Evolutionary conservation across 1,139 yeast genomes (phyloP).

Genomic region (Kurtzmaniella quercitrusa): DNA sequence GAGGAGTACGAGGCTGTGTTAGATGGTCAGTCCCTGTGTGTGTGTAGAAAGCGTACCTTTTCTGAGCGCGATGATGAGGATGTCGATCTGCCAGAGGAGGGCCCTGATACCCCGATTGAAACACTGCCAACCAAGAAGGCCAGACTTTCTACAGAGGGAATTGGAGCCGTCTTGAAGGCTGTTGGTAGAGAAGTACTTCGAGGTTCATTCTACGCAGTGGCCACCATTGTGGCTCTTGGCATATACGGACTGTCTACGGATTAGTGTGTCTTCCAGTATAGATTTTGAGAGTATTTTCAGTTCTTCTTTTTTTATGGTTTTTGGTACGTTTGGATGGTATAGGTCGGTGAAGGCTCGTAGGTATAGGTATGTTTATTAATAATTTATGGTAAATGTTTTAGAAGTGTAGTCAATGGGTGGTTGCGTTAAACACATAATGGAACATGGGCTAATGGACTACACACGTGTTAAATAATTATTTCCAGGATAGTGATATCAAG

Average conservation of each 20-base stretch:
- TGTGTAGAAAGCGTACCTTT: not conserved
- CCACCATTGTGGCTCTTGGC: slow-evolving; percentile 38
- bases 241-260: slow-evolving; percentile 25
- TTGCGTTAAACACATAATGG: too few species aligned
- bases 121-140: not conserved
- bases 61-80: slow-evolving; percentile 5
- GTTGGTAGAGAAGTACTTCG: slow-evolving; percentile 31
- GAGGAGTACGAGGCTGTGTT: slow-evolving; percentile 4
- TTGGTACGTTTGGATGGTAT: too few species aligned
- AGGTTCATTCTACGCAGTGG: slow-evolving; percentile 29
- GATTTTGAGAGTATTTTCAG: not conserved
- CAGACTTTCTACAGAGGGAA: not conserved
- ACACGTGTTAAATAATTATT: too few species aligned
- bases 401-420: too few species aligned
- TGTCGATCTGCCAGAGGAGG: not conserved
- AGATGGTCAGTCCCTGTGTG: not conserved
- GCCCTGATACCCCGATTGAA: too few species aligned
- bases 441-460: too few species aligned
- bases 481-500: too few species aligned
- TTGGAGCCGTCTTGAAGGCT: slow-evolving; percentile 11
- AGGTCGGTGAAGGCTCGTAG: not conserved
- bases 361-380: not conserved
- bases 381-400: not conserved
- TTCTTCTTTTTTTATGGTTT: not conserved
- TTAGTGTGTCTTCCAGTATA: not conserved